These are phyloP conservation scores for Diaporthe destruens DNA, from an alignment of 2,329 filamentous ascomycete species.

Conservation along the genomic window DNA sequence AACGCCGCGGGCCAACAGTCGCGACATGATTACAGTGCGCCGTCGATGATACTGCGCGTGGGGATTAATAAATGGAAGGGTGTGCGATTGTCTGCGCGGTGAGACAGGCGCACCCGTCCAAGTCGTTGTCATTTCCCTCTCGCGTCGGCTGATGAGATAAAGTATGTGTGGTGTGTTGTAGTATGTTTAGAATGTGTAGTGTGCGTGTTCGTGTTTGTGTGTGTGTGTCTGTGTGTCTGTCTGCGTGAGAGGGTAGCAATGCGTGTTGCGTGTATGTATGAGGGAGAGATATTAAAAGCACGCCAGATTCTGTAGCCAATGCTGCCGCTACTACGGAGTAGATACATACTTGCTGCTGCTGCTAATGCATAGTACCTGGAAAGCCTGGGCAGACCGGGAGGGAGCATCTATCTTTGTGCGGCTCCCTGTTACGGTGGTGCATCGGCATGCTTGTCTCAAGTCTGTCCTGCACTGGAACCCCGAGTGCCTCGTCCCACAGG, in stretches of 20 bases:
- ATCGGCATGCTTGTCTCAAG: slow-evolving; percentile 32
- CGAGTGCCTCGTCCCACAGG: slow-evolving; percentile 23
- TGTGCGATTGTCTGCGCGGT: slow-evolving; percentile 19
- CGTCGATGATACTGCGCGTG: slow-evolving; percentile 17
- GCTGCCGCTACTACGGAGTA: too few relatives aligned
- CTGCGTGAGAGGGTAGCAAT: slow-evolving; percentile 27
- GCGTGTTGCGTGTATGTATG: neutral
- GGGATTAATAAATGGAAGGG: slow-evolving; percentile 7
- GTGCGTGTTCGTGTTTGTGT: neutral
- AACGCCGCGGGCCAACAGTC: slow-evolving; percentile 33
- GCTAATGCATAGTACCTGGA: neutral
- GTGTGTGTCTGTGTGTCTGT: neutral
- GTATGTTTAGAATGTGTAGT: neutral
- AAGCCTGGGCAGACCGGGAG: neutral
- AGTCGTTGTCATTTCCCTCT: slow-evolving; percentile 22
- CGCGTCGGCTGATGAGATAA: neutral
- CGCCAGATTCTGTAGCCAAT: neutral
- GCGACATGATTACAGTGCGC: slow-evolving; percentile 5
- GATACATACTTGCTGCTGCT: neutral
- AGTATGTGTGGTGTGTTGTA: neutral
- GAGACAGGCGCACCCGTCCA: slow-evolving; percentile 19
- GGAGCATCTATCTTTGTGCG: neutral
- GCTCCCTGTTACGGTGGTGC: slow-evolving; percentile 27
- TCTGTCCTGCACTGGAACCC: slow-evolving; percentile 34
- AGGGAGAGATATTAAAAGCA: slow-evolving; percentile 20